Conservation (phyloP, 257 asterid genomes). For the Salvia miltiorrhiza region DNA sequence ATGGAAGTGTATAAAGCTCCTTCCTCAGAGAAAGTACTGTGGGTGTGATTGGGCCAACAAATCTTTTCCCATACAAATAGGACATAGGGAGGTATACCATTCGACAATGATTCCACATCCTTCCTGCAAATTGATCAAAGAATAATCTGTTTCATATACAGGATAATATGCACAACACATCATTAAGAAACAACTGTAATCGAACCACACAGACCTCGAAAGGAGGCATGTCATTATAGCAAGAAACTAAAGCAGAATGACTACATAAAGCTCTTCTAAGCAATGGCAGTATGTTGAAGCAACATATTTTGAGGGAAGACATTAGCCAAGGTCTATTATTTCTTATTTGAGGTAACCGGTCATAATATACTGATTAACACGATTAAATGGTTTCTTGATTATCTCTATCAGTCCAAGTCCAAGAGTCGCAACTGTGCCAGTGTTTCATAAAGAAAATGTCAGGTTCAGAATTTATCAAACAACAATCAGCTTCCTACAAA, state of each 20-base stretch:
- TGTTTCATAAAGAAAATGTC: no score
- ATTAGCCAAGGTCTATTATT: neutral
- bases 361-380: neutral
- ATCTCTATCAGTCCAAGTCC: no score
- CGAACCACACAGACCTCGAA: slow-evolving; percentile 8
- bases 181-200: neutral
- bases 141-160: slow-evolving; percentile 14
- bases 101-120: slow-evolving; percentile 99
- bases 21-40: slow-evolving; percentile 83
- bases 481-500: no score
- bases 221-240: neutral
- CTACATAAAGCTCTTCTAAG: neutral
- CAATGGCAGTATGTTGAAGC: neutral
- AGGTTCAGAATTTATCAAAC: no score
- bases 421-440: no score
- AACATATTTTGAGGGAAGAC: neutral
- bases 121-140: slow-evolving; percentile 56
- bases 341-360: neutral
- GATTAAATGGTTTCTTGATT: no score
- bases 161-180: neutral
- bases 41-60: slow-evolving; percentile 88
- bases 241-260: slow-evolving; percentile 8
- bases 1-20: slow-evolving; percentile 72
- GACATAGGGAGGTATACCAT: slow-evolving; percentile 99
- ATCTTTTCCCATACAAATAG: slow-evolving; percentile 87